Percentiles rank a stretch among this genome's conserved stretches.
Evolutionary conservation across 331 rosid genomes (phyloP).

Genomic region (Cydonia oblonga): DNA sequence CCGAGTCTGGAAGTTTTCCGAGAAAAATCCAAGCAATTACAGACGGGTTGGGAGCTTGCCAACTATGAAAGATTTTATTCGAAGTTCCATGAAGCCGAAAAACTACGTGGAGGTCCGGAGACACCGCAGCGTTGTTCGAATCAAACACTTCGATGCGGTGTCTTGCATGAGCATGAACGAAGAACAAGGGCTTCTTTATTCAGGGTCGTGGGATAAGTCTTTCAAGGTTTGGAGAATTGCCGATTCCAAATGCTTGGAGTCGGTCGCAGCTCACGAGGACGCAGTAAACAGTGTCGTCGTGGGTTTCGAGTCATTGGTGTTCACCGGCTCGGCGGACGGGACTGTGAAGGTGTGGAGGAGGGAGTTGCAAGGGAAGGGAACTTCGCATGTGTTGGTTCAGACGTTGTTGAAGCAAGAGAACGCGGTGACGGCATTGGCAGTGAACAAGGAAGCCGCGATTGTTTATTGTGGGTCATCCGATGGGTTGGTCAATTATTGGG

Average conservation of each 20-base stretch:
- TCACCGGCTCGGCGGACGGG: slow-evolving; percentile 87
- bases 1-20: slow-evolving; percentile 61
- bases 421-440: slow-evolving; percentile 75
- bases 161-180: slow-evolving; percentile 63
- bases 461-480: slow-evolving; percentile 74
- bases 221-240: slow-evolving; percentile 70
- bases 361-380: slow-evolving; percentile 22
- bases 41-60: slow-evolving; percentile 73
- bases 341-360: slow-evolving; percentile 76
- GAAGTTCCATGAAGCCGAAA: slow-evolving; percentile 64
- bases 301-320: slow-evolving; percentile 32
- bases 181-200: slow-evolving; percentile 49
- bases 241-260: slow-evolving; percentile 62
- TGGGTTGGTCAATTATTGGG: slow-evolving; percentile 74
- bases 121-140: slow-evolving; percentile 34
- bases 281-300: slow-evolving; percentile 63
- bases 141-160: slow-evolving; percentile 71
- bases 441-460: slow-evolving; percentile 27
- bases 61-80: slow-evolving; percentile 42
- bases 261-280: slow-evolving; percentile 64
- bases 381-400: slow-evolving; percentile 40
- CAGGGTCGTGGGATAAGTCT: slow-evolving; percentile 79
- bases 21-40: slow-evolving; percentile 14
- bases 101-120: slow-evolving; percentile 69
- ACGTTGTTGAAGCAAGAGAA: slow-evolving; percentile 53